phyloP scores from a whole-genome alignment of 805 yeast genomes.

The Metschnikowia aberdeeniae region DNA sequence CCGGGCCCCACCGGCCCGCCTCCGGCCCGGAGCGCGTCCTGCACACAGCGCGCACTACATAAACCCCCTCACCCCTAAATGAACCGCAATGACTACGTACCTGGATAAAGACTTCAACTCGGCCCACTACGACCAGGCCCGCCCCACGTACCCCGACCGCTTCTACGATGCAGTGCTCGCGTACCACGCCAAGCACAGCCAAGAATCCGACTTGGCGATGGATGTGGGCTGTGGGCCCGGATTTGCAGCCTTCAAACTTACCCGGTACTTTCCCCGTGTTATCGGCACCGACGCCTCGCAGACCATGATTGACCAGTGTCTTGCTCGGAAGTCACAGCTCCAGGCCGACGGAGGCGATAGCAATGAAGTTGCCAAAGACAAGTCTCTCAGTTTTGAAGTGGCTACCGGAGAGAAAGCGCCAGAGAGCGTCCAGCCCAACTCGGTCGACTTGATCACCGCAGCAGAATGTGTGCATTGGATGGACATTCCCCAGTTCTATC shows the following conservation, averaged over 20 bases:
- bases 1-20: not conserved
- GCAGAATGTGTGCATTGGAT: slow-evolving; percentile 92
- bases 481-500: slow-evolving; percentile 50
- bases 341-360: not conserved
- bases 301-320: slow-evolving; percentile 46
- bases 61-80: not conserved
- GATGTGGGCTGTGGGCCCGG: slow-evolving; percentile 87
- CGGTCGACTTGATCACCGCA: slow-evolving; percentile 66
- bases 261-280: slow-evolving; percentile 42
- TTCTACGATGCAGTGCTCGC: slow-evolving; percentile 41
- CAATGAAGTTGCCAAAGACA: slow-evolving; percentile 2
- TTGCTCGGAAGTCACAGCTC: slow-evolving; percentile 11
- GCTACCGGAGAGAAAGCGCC: slow-evolving; percentile 30
- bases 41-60: not conserved
- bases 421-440: slow-evolving; percentile 12
- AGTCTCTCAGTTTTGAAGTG: slow-evolving; percentile 18
- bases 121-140: slow-evolving; percentile 46
- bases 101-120: slow-evolving; percentile 51
- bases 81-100: slow-evolving; percentile 55
- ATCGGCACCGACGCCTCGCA: slow-evolving; percentile 62
- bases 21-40: not conserved
- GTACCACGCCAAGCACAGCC: slow-evolving; percentile 36
- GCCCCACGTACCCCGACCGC: slow-evolving; percentile 63
- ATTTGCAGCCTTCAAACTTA: slow-evolving; percentile 56
- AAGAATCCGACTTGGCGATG: slow-evolving; percentile 36